phyloP scores from a whole-genome alignment of 345 rosid species.

The Kandelia obovata region DNA sequence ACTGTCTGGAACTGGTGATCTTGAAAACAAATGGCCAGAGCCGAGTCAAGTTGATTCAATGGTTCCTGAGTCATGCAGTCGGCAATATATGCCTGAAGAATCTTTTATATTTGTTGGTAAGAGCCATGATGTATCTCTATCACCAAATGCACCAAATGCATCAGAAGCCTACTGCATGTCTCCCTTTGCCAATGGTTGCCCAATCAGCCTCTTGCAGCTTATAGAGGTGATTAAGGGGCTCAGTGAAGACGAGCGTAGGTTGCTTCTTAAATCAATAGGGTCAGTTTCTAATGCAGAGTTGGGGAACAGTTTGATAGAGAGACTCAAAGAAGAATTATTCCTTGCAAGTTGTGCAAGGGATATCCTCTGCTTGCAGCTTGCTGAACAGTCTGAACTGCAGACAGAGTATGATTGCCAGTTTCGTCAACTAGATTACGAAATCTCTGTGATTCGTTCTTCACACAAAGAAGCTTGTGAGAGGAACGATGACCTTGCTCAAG shows the following conservation, averaged over 20 bases:
- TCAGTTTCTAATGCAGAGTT: slow-evolving; percentile 25
- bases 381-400: slow-evolving; percentile 52
- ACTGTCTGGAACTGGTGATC: slow-evolving; percentile 14
- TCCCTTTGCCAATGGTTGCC: slow-evolving; percentile 26
- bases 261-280: slow-evolving; percentile 48
- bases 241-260: slow-evolving; percentile 49
- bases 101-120: slow-evolving; percentile 29
- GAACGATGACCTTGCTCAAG: slow-evolving; percentile 45
- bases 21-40: slow-evolving; percentile 18
- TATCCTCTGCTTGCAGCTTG: slow-evolving; percentile 52
- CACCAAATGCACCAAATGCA: slow-evolving; percentile 18
- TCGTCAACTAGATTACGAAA: slow-evolving; percentile 39
- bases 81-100: slow-evolving; percentile 34
- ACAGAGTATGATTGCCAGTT: slow-evolving; percentile 38
- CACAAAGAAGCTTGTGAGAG: slow-evolving; percentile 34
- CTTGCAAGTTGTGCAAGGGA: slow-evolving; percentile 47
- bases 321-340: slow-evolving; percentile 59
- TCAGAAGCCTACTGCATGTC: slow-evolving; percentile 22
- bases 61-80: slow-evolving; percentile 28
- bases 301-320: slow-evolving; percentile 33
- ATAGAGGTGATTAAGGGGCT: slow-evolving; percentile 46
- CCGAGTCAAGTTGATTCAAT: slow-evolving; percentile 21
- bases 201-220: slow-evolving; percentile 46
- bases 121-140: slow-evolving; percentile 35
- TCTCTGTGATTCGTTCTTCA: slow-evolving; percentile 44